Conservation (phyloP, 306 rosid genomes). For the Betula pendula region DNA sequence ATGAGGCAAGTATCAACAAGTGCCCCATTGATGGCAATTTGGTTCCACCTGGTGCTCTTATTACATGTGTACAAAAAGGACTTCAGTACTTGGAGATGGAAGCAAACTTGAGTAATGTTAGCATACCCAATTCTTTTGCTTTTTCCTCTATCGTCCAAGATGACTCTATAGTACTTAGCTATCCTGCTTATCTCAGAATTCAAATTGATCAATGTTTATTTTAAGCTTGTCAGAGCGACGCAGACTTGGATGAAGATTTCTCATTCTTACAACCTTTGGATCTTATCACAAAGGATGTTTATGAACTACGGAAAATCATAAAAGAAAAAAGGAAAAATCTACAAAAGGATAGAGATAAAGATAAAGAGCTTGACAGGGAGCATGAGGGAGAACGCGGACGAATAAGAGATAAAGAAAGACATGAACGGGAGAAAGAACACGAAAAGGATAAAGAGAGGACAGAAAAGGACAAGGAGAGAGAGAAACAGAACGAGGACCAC, state of each 20-base stretch:
- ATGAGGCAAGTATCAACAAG: slow-evolving; percentile 90
- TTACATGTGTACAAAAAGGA: slow-evolving; percentile 90
- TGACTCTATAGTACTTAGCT: slow-evolving; percentile 18
- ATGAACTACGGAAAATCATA: slow-evolving; percentile 73
- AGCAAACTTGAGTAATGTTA: slow-evolving; percentile 95
- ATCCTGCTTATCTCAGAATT: slow-evolving; percentile 32
- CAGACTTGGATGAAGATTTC: slow-evolving; percentile 92
- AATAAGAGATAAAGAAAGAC: slow-evolving; percentile 75
- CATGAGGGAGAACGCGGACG: slow-evolving; percentile 62
- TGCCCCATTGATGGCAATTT: slow-evolving; percentile 81
- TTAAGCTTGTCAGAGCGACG: slow-evolving; percentile 90
- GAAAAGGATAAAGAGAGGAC: slow-evolving; percentile 65
- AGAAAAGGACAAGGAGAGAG: slow-evolving; percentile 62
- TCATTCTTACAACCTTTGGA: slow-evolving; percentile 88
- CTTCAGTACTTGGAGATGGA: slow-evolving; percentile 98
- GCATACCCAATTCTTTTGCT: slow-evolving; percentile 39
- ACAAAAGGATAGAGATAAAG: slow-evolving; percentile 58
- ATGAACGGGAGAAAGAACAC: slow-evolving; percentile 36
- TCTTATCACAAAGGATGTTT: slow-evolving; percentile 85
- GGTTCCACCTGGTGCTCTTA: slow-evolving; percentile 86
- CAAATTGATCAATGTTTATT: slow-evolving; percentile 60
- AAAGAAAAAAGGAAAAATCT: slow-evolving; percentile 64
- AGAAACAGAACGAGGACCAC: slow-evolving; percentile 45
- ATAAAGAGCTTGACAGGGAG: slow-evolving; percentile 60
- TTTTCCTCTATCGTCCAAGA: background rate